phyloP scores from a whole-genome alignment of 345 rosid genomes.

The Citrus glauca region DNA sequence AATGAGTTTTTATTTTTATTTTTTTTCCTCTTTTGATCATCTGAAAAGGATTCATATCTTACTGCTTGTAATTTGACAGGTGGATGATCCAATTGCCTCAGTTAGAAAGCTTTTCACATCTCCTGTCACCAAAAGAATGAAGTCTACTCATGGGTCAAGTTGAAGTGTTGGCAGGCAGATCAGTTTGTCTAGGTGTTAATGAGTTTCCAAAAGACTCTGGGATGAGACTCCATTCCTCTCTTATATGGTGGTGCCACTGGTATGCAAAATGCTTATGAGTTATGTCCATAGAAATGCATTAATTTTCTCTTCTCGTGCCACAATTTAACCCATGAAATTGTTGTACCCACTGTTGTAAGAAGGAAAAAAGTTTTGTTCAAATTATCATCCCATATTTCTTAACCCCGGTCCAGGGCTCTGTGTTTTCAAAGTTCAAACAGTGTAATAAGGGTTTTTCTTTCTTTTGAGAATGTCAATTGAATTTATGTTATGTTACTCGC shows the following conservation, averaged over 20 bases:
- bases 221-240: background rate
- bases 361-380: background rate
- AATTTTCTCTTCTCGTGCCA: too few relatives aligned
- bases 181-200: conserved; percentile 3
- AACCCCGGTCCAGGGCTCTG: background rate
- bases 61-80: conserved; percentile 29
- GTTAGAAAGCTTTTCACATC: conserved; percentile 69
- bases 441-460: background rate
- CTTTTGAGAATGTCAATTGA: conserved; percentile 14
- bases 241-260: background rate
- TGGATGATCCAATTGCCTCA: conserved; percentile 73
- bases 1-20: background rate
- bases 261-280: background rate
- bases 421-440: background rate
- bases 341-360: background rate
- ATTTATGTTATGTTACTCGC: background rate
- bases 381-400: background rate
- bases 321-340: background rate
- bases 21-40: background rate
- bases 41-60: background rate
- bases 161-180: conserved; percentile 13
- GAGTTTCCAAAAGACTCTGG: background rate
- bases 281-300: background rate
- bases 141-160: conserved; percentile 29
- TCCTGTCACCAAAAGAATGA: conserved; percentile 50